Evolutionary conservation across 2,329 filamentous ascomycete species (phyloP).

Genomic region (Thielaviopsis punctulata): DNA sequence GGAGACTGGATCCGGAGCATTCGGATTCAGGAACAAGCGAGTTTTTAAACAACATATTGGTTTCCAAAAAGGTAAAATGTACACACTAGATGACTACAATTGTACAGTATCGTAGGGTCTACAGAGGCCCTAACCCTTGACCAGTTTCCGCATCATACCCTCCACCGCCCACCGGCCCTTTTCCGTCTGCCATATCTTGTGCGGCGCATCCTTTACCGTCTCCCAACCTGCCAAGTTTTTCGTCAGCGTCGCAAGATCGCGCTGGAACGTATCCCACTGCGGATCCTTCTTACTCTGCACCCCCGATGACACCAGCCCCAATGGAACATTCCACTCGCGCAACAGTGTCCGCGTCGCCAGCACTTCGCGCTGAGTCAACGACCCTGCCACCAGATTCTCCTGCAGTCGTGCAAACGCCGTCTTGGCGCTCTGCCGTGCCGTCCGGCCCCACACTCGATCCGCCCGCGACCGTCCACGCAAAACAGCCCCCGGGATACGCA

Average conservation of each 20-base stretch:
- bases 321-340: slow-evolving; percentile 45
- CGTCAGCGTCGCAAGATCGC: slow-evolving; percentile 67
- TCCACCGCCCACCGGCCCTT: slow-evolving; percentile 8
- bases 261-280: slow-evolving; percentile 70
- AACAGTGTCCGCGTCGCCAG: slow-evolving; percentile 65
- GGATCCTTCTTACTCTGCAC: slow-evolving; percentile 46
- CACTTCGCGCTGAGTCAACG: slow-evolving; percentile 71
- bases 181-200: slow-evolving; percentile 56
- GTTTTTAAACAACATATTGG: no score
- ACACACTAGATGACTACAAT: no score
- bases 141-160: slow-evolving; percentile 7
- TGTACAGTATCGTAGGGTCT: no score
- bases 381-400: slow-evolving; percentile 75
- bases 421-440: slow-evolving; percentile 64
- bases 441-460: slow-evolving; percentile 71
- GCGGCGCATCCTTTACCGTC: slow-evolving; percentile 66
- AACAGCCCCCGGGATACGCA: slow-evolving; percentile 62
- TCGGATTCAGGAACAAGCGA: not conserved
- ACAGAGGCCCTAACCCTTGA: not conserved
- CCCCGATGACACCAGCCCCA: slow-evolving; percentile 73
- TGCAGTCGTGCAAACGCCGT: slow-evolving; percentile 82
- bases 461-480: slow-evolving; percentile 64
- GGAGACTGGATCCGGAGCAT: not conserved
- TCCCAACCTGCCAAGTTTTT: slow-evolving; percentile 70
- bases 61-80: no score